Conservation (phyloP, 192 early-diverging fungal genomes). For the Kappamyces sp. region DNA sequence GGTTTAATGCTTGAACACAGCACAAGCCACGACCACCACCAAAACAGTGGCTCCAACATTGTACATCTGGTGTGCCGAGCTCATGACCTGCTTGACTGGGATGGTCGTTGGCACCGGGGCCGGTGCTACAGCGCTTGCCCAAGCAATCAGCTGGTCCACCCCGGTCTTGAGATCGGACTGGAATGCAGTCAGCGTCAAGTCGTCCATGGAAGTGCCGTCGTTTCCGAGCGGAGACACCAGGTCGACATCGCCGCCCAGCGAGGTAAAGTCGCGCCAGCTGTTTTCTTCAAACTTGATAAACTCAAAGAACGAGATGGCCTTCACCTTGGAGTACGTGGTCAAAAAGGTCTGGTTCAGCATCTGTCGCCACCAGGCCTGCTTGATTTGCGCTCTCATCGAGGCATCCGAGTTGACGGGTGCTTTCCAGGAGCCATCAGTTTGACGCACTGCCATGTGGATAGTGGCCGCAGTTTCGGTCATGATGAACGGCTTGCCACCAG, state of each 20-base stretch:
- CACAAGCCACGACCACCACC: too few relatives aligned
- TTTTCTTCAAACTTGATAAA: slow-evolving; percentile 34
- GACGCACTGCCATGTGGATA: neutral
- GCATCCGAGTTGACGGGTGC: neutral
- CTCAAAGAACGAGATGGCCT: slow-evolving; percentile 31
- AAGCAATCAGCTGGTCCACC: neutral
- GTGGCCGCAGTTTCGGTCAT: slow-evolving; percentile 28
- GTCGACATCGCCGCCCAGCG: slow-evolving; percentile 12
- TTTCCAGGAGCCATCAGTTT: too few relatives aligned
- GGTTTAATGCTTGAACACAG: too few relatives aligned
- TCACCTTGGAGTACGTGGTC: slow-evolving; percentile 27
- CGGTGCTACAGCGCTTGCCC: neutral
- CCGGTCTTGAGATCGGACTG: neutral
- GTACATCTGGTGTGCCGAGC: too few relatives aligned
- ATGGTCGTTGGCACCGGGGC: too few relatives aligned
- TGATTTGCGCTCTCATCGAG: slow-evolving; percentile 25
- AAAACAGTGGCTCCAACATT: too few relatives aligned
- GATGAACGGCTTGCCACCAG: slow-evolving; percentile 37
- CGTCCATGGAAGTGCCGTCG: neutral
- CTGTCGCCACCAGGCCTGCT: slow-evolving; percentile 39
- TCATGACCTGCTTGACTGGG: too few relatives aligned
- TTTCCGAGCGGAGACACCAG: neutral
- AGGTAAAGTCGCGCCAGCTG: slow-evolving; percentile 30
- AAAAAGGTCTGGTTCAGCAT: slow-evolving; percentile 24
- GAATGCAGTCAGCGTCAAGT: neutral